Evolutionary conservation across 2,329 filamentous ascomycete species (phyloP).

Genomic region (Bipolaris cookei): DNA sequence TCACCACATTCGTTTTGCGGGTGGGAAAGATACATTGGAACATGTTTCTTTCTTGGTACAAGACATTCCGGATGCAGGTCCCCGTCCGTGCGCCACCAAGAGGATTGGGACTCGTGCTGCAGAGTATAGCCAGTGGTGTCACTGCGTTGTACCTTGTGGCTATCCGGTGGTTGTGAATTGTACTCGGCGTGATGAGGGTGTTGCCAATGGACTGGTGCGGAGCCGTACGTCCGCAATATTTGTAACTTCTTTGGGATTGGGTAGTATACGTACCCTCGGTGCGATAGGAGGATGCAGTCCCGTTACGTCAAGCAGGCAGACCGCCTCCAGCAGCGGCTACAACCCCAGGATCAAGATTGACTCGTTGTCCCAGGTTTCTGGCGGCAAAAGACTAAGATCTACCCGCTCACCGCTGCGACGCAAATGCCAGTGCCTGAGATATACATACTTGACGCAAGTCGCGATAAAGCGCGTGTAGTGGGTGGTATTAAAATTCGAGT

Average conservation of each 20-base stretch:
- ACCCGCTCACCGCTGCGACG: constrained; percentile 26
- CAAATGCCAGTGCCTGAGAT: constrained; percentile 12
- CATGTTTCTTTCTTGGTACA: constrained; percentile 8
- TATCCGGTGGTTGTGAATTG: constrained; percentile 25
- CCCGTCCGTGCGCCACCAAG: constrained; percentile 22
- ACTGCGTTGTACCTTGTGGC: constrained; percentile 18
- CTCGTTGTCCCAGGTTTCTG: constrained; percentile 10
- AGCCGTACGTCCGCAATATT: constrained; percentile 31
- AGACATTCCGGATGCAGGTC: constrained; percentile 28
- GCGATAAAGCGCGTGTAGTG: neutral
- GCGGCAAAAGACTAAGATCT: constrained; percentile 7
- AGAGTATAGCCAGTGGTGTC: constrained; percentile 19
- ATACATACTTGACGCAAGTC: constrained; percentile 8
- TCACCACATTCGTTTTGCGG: neutral
- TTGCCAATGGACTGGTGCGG: constrained; percentile 19
- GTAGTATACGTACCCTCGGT: constrained; percentile 5
- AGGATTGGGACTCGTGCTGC: constrained; percentile 8
- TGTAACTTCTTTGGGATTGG: constrained; percentile 25
- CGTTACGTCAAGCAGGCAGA: constrained; percentile 29
- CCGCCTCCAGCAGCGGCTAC: constrained; percentile 22
- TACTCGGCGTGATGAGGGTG: constrained; percentile 15
- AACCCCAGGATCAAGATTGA: constrained; percentile 18
- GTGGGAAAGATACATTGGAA: neutral
- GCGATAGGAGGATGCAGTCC: constrained; percentile 26
- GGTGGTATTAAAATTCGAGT: neutral